Percentiles rank a stretch among this genome's conserved stretches.
phyloP scores from a whole-genome alignment of 148 eudicot species.

The Diospyros kaki region DNA sequence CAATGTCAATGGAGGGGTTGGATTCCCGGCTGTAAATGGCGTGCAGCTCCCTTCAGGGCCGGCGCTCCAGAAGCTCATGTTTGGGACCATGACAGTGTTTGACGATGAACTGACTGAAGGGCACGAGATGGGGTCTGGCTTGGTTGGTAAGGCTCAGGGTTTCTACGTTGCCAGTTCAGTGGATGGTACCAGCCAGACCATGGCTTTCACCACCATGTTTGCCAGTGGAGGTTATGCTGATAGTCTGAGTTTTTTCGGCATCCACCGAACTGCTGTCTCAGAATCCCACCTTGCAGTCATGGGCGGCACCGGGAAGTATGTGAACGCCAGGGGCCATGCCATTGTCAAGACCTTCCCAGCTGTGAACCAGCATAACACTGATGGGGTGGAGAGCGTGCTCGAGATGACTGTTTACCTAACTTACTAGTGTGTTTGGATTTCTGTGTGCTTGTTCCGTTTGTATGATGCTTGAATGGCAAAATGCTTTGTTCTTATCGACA shows the following conservation, averaged over 20 bases:
- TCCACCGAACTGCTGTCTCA: slow-evolving; percentile 48
- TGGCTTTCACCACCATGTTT: slow-evolving; percentile 72
- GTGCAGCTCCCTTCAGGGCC: slow-evolving; percentile 47
- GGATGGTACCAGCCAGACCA: slow-evolving; percentile 68
- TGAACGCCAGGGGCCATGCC: slow-evolving; percentile 56
- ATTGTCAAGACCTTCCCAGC: slow-evolving; percentile 45
- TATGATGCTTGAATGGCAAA: not conserved
- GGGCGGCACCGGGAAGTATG: slow-evolving; percentile 84
- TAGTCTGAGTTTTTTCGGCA: slow-evolving; percentile 59
- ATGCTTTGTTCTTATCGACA: not conserved
- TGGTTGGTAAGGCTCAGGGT: slow-evolving; percentile 72
- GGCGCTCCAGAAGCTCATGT: slow-evolving; percentile 60
- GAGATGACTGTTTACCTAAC: slow-evolving; percentile 55
- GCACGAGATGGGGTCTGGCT: slow-evolving; percentile 47
- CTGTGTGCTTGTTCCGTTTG: not conserved
- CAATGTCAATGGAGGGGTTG: slow-evolving; percentile 44
- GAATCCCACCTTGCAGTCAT: slow-evolving; percentile 55
- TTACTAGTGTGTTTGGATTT: slow-evolving; percentile 23
- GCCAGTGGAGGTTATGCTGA: slow-evolving; percentile 53
- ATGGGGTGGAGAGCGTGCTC: slow-evolving; percentile 79
- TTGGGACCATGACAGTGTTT: slow-evolving; percentile 68
- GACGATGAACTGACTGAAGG: slow-evolving; percentile 83
- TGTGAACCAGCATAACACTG: slow-evolving; percentile 41
- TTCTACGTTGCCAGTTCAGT: slow-evolving; percentile 58
- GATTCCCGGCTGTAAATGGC: slow-evolving; percentile 45